Evolutionary conservation across 2,329 filamentous ascomycete species (phyloP).

Genomic region (Trichoderma aggressivum): DNA sequence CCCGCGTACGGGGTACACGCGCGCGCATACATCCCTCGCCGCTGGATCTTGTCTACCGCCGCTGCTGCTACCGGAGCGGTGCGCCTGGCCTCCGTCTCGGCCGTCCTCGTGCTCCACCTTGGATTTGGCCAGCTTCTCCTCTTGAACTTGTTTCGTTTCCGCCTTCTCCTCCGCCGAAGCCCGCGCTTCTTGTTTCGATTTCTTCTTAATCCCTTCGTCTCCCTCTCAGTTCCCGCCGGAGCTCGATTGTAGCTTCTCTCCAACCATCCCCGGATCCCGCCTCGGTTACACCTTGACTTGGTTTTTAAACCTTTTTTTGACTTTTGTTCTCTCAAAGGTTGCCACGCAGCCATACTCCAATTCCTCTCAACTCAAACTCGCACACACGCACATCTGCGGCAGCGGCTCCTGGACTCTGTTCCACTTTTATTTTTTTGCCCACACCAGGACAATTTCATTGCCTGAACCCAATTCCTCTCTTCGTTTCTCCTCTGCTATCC

Average conservation of each 20-base stretch:
- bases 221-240: conserved; percentile 45
- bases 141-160: conserved; percentile 18
- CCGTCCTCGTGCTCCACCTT: conserved; percentile 17
- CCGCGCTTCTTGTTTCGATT: conserved; percentile 13
- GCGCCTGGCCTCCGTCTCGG: conserved; percentile 19
- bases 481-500: neutral
- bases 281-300: neutral
- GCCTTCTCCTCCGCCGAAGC: conserved; percentile 12
- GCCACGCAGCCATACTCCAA: conserved; percentile 10
- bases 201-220: conserved; percentile 21
- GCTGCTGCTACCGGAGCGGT: conserved; percentile 14
- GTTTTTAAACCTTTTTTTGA: neutral
- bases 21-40: conserved; percentile 13
- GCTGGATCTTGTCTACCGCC: conserved; percentile 13
- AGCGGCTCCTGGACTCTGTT: conserved; percentile 19
- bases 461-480: conserved; percentile 5
- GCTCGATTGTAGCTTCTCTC: conserved; percentile 50
- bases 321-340: neutral
- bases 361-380: conserved; percentile 1
- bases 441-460: conserved; percentile 11
- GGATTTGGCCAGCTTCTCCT: conserved; percentile 14
- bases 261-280: conserved; percentile 17
- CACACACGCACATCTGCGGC: conserved; percentile 12
- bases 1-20: conserved; percentile 17
- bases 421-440: conserved; percentile 24